A percentile compares a stretch with the other conserved stretches of the same genome.
phyloP scores from a whole-genome alignment of 768 basidiomycete genomes.

The Tylopilus intermedius region DNA sequence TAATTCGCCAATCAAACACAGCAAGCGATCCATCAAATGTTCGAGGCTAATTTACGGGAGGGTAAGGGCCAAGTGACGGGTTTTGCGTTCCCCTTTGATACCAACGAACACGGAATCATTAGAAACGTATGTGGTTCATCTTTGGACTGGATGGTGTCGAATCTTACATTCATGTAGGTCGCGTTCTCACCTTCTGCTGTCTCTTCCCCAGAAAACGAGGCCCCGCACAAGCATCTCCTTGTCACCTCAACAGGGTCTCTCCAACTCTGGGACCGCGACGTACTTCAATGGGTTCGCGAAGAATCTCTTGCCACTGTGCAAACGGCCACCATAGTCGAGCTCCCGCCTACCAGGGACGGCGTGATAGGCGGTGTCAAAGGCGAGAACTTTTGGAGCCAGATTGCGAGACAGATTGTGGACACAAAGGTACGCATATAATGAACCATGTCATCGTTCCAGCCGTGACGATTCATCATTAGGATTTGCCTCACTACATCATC shows the following conservation, averaged over 20 bases:
- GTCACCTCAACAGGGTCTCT: conserved; percentile 74
- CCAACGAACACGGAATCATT: conserved; percentile 61
- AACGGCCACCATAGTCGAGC: conserved; percentile 67
- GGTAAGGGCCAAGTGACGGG: conserved; percentile 45
- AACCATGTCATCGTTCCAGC: not conserved
- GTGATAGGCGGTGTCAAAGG: conserved; percentile 8
- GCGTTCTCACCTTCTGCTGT: conserved; percentile 45
- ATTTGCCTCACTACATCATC: conserved; percentile 64
- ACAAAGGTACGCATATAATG: conserved; percentile 41
- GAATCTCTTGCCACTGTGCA: conserved; percentile 66
- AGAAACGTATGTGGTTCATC: conserved; percentile 45
- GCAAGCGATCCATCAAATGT: conserved; percentile 53
- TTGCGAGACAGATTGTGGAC: conserved; percentile 55
- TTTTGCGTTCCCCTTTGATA: conserved; percentile 62
- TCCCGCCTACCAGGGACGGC: conserved; percentile 51
- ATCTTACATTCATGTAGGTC: conserved; percentile 32
- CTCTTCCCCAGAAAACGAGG: conserved; percentile 32
- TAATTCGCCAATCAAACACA: conserved; percentile 23
- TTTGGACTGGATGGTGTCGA: not conserved
- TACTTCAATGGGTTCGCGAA: conserved; percentile 72
- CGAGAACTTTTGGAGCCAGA: conserved; percentile 48
- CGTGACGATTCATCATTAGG: conserved; percentile 34
- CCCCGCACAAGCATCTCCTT: conserved; percentile 41
- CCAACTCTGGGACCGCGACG: conserved; percentile 64
- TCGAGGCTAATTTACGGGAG: conserved; percentile 43